A percentile compares a stretch with the other conserved stretches of the same genome.
These are phyloP conservation scores for Polyporus arcularius DNA, from an alignment of 768 basidiomycete genomes.

Conservation along the genomic window DNA sequence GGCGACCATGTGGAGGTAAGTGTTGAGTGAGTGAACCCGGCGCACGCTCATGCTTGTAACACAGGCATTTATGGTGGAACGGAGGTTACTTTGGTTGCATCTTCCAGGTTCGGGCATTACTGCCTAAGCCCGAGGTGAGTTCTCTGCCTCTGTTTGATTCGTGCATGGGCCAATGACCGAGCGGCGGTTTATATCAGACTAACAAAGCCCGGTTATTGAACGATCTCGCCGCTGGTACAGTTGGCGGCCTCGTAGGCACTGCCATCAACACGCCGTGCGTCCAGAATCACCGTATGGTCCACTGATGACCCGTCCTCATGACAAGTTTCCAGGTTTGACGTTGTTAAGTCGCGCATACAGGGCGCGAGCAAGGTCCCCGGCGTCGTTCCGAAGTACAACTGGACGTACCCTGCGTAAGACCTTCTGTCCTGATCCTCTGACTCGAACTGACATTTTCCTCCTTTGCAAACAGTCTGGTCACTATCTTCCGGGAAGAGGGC, in stretches of 20 bases:
- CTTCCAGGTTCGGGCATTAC: conserved; percentile 73
- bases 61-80: conserved; percentile 86
- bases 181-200: conserved; percentile 41
- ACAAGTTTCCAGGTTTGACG: too few relatives aligned
- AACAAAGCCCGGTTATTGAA: conserved; percentile 75
- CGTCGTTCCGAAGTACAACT: conserved; percentile 84
- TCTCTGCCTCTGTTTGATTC: background rate
- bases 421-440: too few relatives aligned
- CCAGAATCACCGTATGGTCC: too few relatives aligned
- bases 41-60: background rate
- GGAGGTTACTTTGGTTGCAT: conserved; percentile 96
- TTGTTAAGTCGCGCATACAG: conserved; percentile 96
- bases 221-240: conserved; percentile 87
- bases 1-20: conserved; percentile 94
- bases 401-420: conserved; percentile 83
- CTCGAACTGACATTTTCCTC: too few relatives aligned
- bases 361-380: conserved; percentile 65
- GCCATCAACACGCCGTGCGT: conserved; percentile 88
- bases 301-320: too few relatives aligned
- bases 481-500: conserved; percentile 88
- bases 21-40: too few relatives aligned
- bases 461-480: conserved; percentile 48
- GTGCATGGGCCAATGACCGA: background rate
- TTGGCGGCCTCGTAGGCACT: conserved; percentile 92
- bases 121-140: conserved; percentile 85